Evolutionary conservation across 1,284 basidiomycete genomes (phyloP), one percentile per base, ranked within the genome.

Genomic region (Volvariella surrecta): DNA sequence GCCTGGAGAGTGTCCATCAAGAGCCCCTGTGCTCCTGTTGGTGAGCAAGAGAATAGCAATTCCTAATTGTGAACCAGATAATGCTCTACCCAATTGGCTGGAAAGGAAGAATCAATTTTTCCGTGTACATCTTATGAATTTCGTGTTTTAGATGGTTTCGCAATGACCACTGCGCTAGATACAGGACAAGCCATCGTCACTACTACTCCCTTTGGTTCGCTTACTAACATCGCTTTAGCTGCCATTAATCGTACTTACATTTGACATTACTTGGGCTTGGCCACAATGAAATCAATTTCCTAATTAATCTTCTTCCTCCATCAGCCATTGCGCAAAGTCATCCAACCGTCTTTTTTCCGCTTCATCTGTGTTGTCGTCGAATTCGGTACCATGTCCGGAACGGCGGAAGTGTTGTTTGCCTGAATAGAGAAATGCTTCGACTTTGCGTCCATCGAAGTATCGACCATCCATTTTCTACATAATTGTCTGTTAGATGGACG

Each of bases 381-480:
- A 48, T 2, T 81, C 78, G 16, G 79, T 77, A 4, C 68, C 64
- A 28, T 28, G 24, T 7, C 82, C 87, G 45, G 79, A 84, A 46
- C 85, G 84, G 51, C 71, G 75, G 70, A 89, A 99, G 40, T 82
- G 71, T 52, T 93, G 83, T 59, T 81, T 85, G 32, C 90, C 92
- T 19, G 74, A 71, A 59, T 82, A 91, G 3, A 95, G 64, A 3
- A 76, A 77, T 0, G 95, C 95, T 54, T 87, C 80, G 39, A 99
- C 74, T 48, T 79, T 71, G 42, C 89, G 76, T 2, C 89, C 89
- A 17, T 81, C 88, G 59, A 99, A 99, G 65, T 82, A 98, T 17
- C 96, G 76, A 1, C 90, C 89, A 53, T 97, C 79, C 93, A 98
- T 98, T 82, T 89, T 97, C 82, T 93, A 56, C 40, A 9, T 1